Evolutionary conservation across 2,329 filamentous ascomycete genomes (phyloP).

Genomic region (Neopestalotiopsis sp.): DNA sequence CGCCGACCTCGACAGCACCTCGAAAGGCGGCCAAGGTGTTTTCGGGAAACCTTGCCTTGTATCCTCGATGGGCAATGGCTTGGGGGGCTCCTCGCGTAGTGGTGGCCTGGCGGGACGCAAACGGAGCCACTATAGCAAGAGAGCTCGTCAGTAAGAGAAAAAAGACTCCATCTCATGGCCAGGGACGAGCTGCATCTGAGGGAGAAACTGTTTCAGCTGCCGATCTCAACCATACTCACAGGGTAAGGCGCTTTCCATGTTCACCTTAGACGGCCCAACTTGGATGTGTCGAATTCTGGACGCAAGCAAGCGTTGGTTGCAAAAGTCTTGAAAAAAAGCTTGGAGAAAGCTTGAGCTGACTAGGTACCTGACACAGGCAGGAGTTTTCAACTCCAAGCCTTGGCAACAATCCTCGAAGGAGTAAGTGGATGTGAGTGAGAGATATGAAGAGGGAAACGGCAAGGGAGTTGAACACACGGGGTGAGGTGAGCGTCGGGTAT

Average conservation of each 20-base stretch:
- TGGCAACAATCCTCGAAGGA: background rate
- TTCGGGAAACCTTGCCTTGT: slow-evolving; percentile 79
- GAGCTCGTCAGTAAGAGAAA: background rate
- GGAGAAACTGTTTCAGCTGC: too few relatives aligned
- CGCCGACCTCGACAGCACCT: slow-evolving; percentile 74
- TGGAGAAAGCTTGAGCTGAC: too few relatives aligned
- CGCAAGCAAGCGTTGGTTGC: background rate
- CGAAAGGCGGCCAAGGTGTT: slow-evolving; percentile 86
- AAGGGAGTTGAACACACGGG: too few relatives aligned
- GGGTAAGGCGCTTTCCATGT: background rate
- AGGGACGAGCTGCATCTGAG: too few relatives aligned
- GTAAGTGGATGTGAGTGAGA: background rate
- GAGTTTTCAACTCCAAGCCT: background rate
- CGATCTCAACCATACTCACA: background rate
- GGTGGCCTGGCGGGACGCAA: background rate
- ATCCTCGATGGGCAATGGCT: slow-evolving; percentile 79
- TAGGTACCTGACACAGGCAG: background rate
- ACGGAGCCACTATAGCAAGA: background rate
- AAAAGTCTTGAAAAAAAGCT: background rate
- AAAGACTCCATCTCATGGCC: too few relatives aligned
- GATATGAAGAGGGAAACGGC: too few relatives aligned
- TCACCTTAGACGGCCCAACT: background rate
- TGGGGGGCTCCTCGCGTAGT: slow-evolving; percentile 58
- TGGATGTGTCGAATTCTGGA: background rate
- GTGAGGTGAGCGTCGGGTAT: background rate